phyloP scores from a whole-genome alignment of 1,284 basidiomycete species.

The Mycosarcoma mackinlayi region DNA sequence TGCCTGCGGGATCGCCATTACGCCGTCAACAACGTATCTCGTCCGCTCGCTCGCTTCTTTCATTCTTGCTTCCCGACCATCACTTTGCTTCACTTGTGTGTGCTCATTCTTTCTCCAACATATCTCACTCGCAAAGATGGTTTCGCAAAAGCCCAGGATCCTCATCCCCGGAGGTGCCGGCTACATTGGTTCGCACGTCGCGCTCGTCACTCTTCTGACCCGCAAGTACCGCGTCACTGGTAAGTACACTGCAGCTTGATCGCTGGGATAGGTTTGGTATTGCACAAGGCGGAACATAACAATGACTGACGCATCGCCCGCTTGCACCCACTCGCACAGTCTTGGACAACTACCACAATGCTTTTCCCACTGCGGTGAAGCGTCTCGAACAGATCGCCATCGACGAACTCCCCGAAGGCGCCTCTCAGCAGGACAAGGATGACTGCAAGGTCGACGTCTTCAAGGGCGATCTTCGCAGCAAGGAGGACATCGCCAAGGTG shows the following conservation, averaged over 20 bases:
- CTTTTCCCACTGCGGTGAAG: conserved; percentile 78
- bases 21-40: background rate
- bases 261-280: background rate
- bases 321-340: conserved; percentile 27
- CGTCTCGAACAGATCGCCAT: conserved; percentile 83
- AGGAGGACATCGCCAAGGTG: conserved; percentile 53
- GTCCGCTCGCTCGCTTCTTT: background rate
- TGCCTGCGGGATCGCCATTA: background rate
- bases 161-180: conserved; percentile 68
- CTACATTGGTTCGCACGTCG: conserved; percentile 85
- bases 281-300: background rate
- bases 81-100: no score
- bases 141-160: conserved; percentile 58
- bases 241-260: conserved; percentile 34
- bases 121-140: conserved; percentile 23
- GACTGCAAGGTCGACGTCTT: conserved; percentile 78
- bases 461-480: conserved; percentile 63
- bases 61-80: background rate
- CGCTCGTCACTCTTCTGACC: conserved; percentile 85
- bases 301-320: background rate
- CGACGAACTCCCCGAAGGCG: conserved; percentile 75
- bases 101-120: conserved; percentile 15
- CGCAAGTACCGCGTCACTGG: conserved; percentile 81
- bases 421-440: conserved; percentile 77
- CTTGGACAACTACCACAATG: conserved; percentile 79